Conservation (phyloP, 495 filamentous ascomycete genomes). For the Penicillium verhagenii region DNA sequence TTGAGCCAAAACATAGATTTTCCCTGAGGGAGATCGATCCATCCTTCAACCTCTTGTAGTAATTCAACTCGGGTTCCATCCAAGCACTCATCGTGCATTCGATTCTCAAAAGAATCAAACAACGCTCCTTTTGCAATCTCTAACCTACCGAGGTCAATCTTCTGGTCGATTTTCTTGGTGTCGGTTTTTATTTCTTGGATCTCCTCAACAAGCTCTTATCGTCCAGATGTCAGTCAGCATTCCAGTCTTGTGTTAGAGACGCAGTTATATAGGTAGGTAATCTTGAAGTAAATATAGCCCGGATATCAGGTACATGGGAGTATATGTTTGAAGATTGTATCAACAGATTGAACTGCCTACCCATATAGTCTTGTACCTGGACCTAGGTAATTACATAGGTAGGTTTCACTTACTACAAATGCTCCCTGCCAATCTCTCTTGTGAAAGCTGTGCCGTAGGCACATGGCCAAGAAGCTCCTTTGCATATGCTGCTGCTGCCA, state of each 20-base stretch:
- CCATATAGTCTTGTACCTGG: no score
- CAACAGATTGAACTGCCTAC: no score
- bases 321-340: no score
- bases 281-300: no score
- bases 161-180: no score
- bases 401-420: background rate
- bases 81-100: constrained; percentile 1
- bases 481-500: constrained; percentile 7
- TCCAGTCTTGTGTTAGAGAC: no score
- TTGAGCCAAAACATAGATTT: constrained; percentile 1
- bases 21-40: background rate
- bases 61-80: background rate
- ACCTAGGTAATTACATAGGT: no score
- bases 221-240: no score
- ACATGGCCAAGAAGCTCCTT: constrained; percentile 7
- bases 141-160: background rate
- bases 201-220: no score
- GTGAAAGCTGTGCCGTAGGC: background rate
- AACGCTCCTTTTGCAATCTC: background rate
- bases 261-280: no score
- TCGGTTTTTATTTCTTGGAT: no score
- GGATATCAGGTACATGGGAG: no score
- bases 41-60: background rate
- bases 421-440: constrained; percentile 1
- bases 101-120: background rate